Conservation (phyloP, 2,329 filamentous ascomycete species). For the Trematosphaeria pertusa region DNA sequence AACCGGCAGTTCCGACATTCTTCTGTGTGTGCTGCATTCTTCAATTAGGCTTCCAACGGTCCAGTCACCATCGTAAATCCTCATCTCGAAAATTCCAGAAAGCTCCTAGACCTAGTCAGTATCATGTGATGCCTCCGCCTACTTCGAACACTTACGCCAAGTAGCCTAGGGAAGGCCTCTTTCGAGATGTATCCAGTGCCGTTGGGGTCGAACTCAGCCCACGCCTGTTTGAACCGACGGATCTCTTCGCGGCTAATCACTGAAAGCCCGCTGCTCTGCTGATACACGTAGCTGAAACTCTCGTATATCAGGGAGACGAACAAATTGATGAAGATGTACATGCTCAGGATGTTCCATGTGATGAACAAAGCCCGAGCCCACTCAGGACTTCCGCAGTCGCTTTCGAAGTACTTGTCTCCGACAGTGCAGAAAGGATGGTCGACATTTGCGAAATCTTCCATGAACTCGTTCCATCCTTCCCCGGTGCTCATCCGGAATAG, state of each 20-base stretch:
- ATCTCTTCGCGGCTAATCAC: constrained; percentile 93
- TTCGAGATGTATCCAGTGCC: constrained; percentile 92
- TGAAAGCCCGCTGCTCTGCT: constrained; percentile 90
- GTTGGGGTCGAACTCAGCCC: constrained; percentile 92
- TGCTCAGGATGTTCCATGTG: constrained; percentile 98
- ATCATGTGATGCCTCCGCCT: not conserved
- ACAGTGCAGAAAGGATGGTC: constrained; percentile 81
- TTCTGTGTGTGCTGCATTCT: constrained; percentile 71
- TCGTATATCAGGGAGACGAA: constrained; percentile 99
- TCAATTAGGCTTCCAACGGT: constrained; percentile 88
- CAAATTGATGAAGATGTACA: constrained; percentile 99
- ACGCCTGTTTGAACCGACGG: constrained; percentile 95
- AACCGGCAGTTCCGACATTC: constrained; percentile 56
- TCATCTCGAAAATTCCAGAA: constrained; percentile 95
- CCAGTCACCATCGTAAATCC: constrained; percentile 90
- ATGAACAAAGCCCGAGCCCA: constrained; percentile 94
- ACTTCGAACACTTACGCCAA: constrained; percentile 66
- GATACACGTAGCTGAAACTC: constrained; percentile 99
- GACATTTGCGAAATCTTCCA: constrained; percentile 92
- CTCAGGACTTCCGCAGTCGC: constrained; percentile 88
- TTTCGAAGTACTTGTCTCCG: constrained; percentile 75
- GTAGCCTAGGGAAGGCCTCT: constrained; percentile 83
- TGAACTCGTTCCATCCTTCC: constrained; percentile 95
- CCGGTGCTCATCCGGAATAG: constrained; percentile 93
- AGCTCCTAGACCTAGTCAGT: constrained; percentile 65